A percentile compares a stretch with the other conserved stretches of the same genome.
Evolutionary conservation across 2,329 filamentous ascomycete species (phyloP).

Genomic region (Apiospora sp.): DNA sequence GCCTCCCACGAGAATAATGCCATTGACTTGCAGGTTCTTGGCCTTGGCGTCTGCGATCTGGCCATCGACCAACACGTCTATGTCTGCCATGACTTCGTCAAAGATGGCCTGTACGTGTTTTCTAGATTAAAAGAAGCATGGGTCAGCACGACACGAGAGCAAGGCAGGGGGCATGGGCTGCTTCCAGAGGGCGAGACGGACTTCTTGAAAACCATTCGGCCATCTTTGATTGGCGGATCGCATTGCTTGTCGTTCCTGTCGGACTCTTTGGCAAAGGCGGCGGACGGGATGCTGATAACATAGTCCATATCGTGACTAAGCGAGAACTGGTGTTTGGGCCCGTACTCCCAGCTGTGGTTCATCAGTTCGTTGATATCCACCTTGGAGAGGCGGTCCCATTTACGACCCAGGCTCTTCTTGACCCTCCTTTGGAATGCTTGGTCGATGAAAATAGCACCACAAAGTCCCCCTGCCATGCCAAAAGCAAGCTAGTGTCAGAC

Average conservation of each 20-base stretch:
- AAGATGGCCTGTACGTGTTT: background rate
- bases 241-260: background rate
- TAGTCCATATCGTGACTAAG: background rate
- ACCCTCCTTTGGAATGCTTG: background rate
- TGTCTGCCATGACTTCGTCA: background rate
- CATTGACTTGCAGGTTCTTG: background rate
- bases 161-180: background rate
- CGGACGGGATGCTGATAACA: background rate
- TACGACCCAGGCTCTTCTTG: background rate
- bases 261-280: background rate
- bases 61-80: background rate
- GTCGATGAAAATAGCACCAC: constrained; percentile 25
- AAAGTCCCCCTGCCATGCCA: constrained; percentile 7
- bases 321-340: constrained; percentile 13
- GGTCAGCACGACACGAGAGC: no score
- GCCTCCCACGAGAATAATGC: constrained; percentile 21
- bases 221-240: constrained; percentile 16
- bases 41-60: background rate
- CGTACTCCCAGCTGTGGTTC: background rate
- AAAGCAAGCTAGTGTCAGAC: no score
- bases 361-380: background rate
- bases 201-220: background rate
- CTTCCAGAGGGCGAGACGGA: background rate
- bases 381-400: background rate
- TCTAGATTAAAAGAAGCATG: no score